phyloP scores from a whole-genome alignment of 371 early-diverging fungal genomes.

The Nematocida sp. region DNA sequence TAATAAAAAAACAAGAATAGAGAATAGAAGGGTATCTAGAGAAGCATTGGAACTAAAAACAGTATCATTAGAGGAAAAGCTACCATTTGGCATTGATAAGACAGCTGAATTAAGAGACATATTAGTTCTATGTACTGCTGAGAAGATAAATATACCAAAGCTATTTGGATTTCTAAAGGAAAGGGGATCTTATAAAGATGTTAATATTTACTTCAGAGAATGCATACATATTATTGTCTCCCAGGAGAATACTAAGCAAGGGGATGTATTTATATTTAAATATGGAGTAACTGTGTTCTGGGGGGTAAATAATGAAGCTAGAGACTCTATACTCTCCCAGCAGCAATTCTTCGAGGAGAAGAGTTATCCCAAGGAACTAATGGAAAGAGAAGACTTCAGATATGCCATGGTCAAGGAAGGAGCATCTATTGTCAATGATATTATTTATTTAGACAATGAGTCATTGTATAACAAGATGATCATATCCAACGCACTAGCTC shows the following conservation, averaged over 20 bases:
- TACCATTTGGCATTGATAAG: constrained; percentile 44
- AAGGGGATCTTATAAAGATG: constrained; percentile 51
- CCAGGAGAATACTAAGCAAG: constrained; percentile 30
- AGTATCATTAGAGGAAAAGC: constrained; percentile 34
- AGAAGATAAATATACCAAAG: constrained; percentile 60
- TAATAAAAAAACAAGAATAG: constrained; percentile 40
- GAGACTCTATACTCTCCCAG: constrained; percentile 56
- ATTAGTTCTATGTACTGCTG: constrained; percentile 64
- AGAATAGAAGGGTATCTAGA: constrained; percentile 51
- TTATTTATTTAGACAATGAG: constrained; percentile 63
- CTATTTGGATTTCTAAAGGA: constrained; percentile 58
- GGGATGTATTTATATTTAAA: constrained; percentile 62
- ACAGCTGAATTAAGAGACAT: constrained; percentile 57
- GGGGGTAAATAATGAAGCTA: constrained; percentile 60
- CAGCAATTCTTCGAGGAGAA: constrained; percentile 60
- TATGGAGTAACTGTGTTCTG: constrained; percentile 65
- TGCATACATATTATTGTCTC: constrained; percentile 58
- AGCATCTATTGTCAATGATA: constrained; percentile 63
- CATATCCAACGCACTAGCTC: constrained; percentile 65
- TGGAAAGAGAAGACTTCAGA: constrained; percentile 63
- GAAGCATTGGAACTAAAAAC: constrained; percentile 63
- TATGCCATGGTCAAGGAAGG: constrained; percentile 63
- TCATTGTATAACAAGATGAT: constrained; percentile 65
- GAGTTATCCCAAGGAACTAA: constrained; percentile 49
- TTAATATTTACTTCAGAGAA: constrained; percentile 64